Percentiles rank a stretch among this genome's conserved stretches.
These are phyloP conservation scores for Emergomyces pasteurianus DNA, from an alignment of 2,329 filamentous ascomycete species.

Conservation along the genomic window DNA sequence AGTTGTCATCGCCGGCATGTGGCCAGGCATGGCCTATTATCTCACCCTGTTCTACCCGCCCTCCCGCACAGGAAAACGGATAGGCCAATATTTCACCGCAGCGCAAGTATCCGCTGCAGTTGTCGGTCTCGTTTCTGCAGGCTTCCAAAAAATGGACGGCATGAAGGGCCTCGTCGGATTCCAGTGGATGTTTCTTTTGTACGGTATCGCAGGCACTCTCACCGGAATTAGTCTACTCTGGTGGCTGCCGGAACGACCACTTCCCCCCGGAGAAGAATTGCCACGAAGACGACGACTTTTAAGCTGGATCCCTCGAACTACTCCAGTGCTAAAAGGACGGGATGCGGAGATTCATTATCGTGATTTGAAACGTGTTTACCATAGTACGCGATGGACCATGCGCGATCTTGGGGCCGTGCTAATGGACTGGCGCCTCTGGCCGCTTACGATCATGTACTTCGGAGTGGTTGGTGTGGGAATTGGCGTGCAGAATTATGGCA, in stretches of 20 bases:
- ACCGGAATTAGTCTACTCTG: slow-evolving; percentile 65
- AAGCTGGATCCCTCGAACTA: slow-evolving; percentile 55
- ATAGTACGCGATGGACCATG: slow-evolving; percentile 58
- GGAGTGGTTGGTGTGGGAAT: slow-evolving; percentile 88
- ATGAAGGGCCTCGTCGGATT: slow-evolving; percentile 57
- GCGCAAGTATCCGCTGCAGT: slow-evolving; percentile 81
- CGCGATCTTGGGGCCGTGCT: slow-evolving; percentile 59
- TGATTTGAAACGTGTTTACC: slow-evolving; percentile 70
- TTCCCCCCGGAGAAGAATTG: slow-evolving; percentile 44
- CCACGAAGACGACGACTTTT: slow-evolving; percentile 28
- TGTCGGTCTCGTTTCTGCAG: slow-evolving; percentile 78
- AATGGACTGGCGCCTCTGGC: slow-evolving; percentile 81
- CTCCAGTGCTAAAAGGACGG: slow-evolving; percentile 61
- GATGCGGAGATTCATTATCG: slow-evolving; percentile 75
- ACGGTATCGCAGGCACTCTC: slow-evolving; percentile 61
- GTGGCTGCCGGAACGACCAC: slow-evolving; percentile 81
- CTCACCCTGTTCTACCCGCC: slow-evolving; percentile 86
- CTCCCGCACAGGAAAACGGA: slow-evolving; percentile 72
- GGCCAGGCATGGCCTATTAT: slow-evolving; percentile 91
- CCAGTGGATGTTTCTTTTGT: slow-evolving; percentile 70
- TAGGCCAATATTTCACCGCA: slow-evolving; percentile 81
- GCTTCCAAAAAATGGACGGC: slow-evolving; percentile 86
- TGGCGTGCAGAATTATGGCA: slow-evolving; percentile 77
- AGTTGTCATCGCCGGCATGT: slow-evolving; percentile 83
- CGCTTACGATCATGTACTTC: slow-evolving; percentile 82